Evolutionary conservation across 2,329 filamentous ascomycete species (phyloP), one percentile per base, ranked within the genome.

Genomic region (Aspergillus unguis): DNA sequence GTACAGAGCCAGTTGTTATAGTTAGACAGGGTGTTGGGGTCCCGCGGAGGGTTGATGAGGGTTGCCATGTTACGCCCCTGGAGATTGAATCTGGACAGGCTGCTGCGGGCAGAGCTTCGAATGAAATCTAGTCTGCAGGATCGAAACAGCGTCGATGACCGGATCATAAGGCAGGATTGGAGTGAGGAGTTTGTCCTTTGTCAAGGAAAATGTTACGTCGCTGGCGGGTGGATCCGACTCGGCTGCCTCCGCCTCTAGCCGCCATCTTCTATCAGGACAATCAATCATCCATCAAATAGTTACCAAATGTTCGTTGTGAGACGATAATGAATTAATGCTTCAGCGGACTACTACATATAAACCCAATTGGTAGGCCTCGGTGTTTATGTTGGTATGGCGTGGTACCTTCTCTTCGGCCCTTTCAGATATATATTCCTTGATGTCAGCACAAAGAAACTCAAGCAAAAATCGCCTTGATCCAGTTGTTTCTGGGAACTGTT

Each of bases 11-110:
- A 96, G 51, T 87, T 85, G 71, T 89, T 85, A 74, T 96, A 96
- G 77, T 97, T 97, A 68, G 89, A 88, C 54, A 94, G 76, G 27
- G 94, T 96, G 71, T 91, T 95, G 48, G 91, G 91, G 74, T 97
- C 92, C 65, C 89, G 83, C 46, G 78, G 75, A 42, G 70, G 68
- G 38, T 69, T 71, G 59, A 77, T 75, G 37, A 65, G 62, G 27
- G 60, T 63, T 37, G 68, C 67, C 68, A 75, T 72, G n/a, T 65
- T 71, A 55, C 66, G 68, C 37, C 62, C 66, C 45, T 45, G 45
- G 44, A 41, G 33, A 28, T 37, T 54, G 45, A 23, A 44, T 10
- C 49, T 44, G 49, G 11, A 50, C 29, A 41, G 27, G 41, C 33
- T 27, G 23, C 36, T 52, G 44, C 36, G 33, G 35, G 37, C 33